Conservation (phyloP, 169 alveolate species). For the Cryptosporidium parvum region DNA sequence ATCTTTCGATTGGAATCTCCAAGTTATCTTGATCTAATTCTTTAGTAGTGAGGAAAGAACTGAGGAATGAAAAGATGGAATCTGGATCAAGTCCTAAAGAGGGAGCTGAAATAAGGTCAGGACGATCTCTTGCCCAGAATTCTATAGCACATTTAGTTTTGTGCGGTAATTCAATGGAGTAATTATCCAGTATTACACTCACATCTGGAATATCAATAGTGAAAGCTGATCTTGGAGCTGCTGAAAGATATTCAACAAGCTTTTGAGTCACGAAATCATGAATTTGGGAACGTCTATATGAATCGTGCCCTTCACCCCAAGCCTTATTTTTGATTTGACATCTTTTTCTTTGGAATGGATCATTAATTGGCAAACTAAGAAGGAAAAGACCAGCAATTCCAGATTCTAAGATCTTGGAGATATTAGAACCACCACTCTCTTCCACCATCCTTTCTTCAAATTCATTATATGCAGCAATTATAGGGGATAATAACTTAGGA, state of each 20-base stretch:
- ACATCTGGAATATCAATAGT: slow-evolving; percentile 33
- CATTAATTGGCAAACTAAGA: not conserved
- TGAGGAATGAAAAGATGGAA: not conserved
- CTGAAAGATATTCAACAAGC: slow-evolving; percentile 22
- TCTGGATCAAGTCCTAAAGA: slow-evolving; percentile 15
- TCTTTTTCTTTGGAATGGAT: too few species aligned
- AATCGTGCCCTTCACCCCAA: not conserved
- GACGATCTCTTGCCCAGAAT: slow-evolving; percentile 40
- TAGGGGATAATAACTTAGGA: not conserved
- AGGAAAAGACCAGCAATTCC: slow-evolving; percentile 18
- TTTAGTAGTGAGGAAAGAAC: not conserved
- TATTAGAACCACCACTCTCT: not conserved
- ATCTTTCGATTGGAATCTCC: not conserved
- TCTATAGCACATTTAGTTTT: slow-evolving; percentile 6
- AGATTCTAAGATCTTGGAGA: not conserved
- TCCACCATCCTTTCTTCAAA: not conserved
- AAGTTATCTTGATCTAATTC: not conserved
- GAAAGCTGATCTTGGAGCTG: slow-evolving; percentile 16
- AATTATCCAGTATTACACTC: slow-evolving; percentile 20
- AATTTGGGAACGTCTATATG: not conserved
- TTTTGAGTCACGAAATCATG: slow-evolving; percentile 8
- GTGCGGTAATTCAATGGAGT: not conserved
- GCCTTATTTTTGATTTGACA: slow-evolving; percentile 18
- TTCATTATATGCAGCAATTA: not conserved
- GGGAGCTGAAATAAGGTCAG: slow-evolving; percentile 53